Base-by-base conservation (phyloP, 352 stramenopile species). In the Phytophthora ohioensis region DNA sequence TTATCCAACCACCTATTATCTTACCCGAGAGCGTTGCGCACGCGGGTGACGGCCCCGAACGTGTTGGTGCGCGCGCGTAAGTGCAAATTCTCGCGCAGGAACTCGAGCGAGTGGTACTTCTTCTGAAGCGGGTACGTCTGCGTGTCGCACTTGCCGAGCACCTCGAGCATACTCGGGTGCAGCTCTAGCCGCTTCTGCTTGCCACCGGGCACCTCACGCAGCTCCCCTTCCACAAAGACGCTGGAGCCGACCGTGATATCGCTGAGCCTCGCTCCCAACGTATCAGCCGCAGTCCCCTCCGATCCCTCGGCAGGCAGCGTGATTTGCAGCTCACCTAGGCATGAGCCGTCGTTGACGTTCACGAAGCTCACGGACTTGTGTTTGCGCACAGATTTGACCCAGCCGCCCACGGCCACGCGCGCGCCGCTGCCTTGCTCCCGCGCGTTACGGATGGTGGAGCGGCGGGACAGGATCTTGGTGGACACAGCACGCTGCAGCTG, bases 41-140 rank as follows among this genome's bases (percentile, higher is more conserved):
- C 94, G 5, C 98, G 85, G 8, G 96, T 92, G 38, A 99, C 95
- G 5, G 97, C 96, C 10, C 94, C 96, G 56, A 99, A 88, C 12
- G 96, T 99, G 82, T 99, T 99, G 15, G 97, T 99, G 13, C 98
- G 81, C 17, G 97, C 95, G 35, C 97, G 90, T 39, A 99, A 79
- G 77, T 99, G 98, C 42, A 98, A 85, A 56, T 99, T 97, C 62
- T 97, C 97, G 41, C 98, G 85, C 43, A 99, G 77, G 67, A 99
- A 99, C 84, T 99, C 97, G 17, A 99, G 82, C 31, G 95, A 97
- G 76, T 99, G 97, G 67, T 97, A 94, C 79, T 99, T 99, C 87
- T 99, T 99, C 56, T 98, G 97, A 21, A 99, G 82, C 32, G 98
- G 98, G 63, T 99, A 99, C n/a, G 72, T 84, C 57, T 98, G 84